phyloP scores from a whole-genome alignment of 2,329 filamentous ascomycete species.

The Elsinoe batatas region DNA sequence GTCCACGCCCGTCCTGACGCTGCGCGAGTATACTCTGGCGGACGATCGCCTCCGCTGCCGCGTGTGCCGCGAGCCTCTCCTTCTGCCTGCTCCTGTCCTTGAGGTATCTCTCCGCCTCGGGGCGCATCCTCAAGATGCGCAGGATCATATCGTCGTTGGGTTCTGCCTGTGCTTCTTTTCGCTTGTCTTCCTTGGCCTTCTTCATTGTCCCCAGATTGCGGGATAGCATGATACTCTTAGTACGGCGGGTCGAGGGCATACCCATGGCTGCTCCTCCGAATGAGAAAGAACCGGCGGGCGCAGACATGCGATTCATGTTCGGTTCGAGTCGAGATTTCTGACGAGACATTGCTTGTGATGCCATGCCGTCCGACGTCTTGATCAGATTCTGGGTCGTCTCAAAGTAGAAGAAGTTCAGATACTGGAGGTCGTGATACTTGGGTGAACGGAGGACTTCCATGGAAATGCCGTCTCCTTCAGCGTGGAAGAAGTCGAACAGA shows the following conservation, averaged over 20 bases:
- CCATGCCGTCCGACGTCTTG: constrained; percentile 93
- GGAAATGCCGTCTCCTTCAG: constrained; percentile 82
- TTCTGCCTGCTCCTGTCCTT: constrained; percentile 88
- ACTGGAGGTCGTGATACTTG: constrained; percentile 96
- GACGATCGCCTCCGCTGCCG: constrained; percentile 89
- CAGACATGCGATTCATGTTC: constrained; percentile 56
- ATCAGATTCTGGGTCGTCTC: constrained; percentile 85
- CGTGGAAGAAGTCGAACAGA: constrained; percentile 91
- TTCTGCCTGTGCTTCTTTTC: constrained; percentile 90
- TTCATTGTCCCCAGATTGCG: constrained; percentile 94
- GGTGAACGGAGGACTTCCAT: constrained; percentile 88
- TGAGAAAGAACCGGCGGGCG: constrained; percentile 47
- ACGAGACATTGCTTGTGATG: constrained; percentile 72
- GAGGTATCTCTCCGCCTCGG: constrained; percentile 78
- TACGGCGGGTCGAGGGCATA: constrained; percentile 40
- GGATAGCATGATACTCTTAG: constrained; percentile 71
- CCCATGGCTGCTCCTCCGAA: constrained; percentile 47
- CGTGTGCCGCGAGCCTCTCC: constrained; percentile 80
- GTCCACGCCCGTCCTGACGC: constrained; percentile 12
- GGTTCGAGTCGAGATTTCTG: constrained; percentile 45
- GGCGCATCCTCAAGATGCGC: constrained; percentile 86
- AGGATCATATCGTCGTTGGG: constrained; percentile 98
- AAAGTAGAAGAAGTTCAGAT: constrained; percentile 97
- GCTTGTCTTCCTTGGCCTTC: constrained; percentile 89
- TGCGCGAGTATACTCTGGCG: constrained; percentile 70